phyloP scores from a whole-genome alignment of 2,329 filamentous ascomycete genomes.

The Fusarium xylarioides region DNA sequence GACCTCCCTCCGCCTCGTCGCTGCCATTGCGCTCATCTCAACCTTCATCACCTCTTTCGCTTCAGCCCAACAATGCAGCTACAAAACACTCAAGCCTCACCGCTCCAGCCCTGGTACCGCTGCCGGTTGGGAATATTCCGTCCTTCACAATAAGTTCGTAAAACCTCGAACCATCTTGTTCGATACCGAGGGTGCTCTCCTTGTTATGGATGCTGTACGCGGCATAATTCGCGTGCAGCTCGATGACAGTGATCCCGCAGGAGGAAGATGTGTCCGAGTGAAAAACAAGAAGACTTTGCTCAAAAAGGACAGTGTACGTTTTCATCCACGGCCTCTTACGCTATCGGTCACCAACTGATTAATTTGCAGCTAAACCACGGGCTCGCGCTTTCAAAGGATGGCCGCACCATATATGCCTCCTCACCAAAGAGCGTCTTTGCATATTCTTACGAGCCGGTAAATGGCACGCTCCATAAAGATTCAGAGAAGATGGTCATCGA shows the following conservation, averaged over 20 bases:
- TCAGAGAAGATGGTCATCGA: conserved; percentile 62
- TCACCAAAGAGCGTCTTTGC: conserved; percentile 66
- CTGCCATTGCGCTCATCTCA: conserved; percentile 3
- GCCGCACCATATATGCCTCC: conserved; percentile 66
- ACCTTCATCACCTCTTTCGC: conserved; percentile 5
- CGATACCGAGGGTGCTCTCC: conserved; percentile 55
- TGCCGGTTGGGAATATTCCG: conserved; percentile 55
- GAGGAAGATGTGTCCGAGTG: conserved; percentile 53
- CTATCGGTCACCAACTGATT: background rate
- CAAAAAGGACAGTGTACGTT: conserved; percentile 48
- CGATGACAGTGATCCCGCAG: conserved; percentile 52
- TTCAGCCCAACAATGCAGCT: conserved; percentile 15
- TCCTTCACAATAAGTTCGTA: conserved; percentile 53
- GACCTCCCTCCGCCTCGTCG: conserved; percentile 18
- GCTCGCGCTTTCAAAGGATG: conserved; percentile 62
- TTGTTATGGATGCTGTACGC: conserved; percentile 55
- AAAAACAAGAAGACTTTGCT: conserved; percentile 49
- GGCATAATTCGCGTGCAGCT: conserved; percentile 55
- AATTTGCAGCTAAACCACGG: conserved; percentile 64
- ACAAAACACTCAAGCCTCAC: conserved; percentile 45
- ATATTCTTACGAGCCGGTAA: conserved; percentile 70
- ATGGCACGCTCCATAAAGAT: conserved; percentile 53
- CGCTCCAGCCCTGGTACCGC: conserved; percentile 52
- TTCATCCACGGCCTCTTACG: background rate
- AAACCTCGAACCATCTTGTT: conserved; percentile 57